Evolutionary conservation across 352 stramenopile species (phyloP), one percentile per base, ranked within the genome.

Genomic region (Phytophthora sansomeana): DNA sequence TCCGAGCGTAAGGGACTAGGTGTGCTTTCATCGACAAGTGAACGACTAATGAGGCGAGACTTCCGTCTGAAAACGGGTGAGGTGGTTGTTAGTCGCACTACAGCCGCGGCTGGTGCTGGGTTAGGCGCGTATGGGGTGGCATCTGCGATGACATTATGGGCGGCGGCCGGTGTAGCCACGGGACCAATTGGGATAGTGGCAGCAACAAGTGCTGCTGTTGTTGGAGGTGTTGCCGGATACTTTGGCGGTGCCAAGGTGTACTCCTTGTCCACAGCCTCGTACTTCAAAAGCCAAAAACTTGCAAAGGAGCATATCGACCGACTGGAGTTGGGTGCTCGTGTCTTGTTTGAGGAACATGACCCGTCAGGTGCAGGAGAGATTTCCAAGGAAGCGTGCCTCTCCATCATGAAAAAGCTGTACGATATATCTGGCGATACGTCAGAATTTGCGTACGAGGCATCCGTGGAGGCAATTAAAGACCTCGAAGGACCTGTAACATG

Each of bases 281-380:
- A 96, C 33, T 96, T 96, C 35, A 80, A 80, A 33, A 90, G 69
- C 33, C 84, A 93, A 35, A 78, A 82, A 47, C 77, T 88, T 29
- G 85, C 87, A 13, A 92, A 80, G 36, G 87, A 93, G 43, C 84
- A 96, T 46, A 94, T 96, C 41, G 85, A 96, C 47, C 74, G 84
- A 3, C 58, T 96, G 6, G 85, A 94, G 48, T 58, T 94, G 14
- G 87, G 87, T 10, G 85, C 87, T 13, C 81, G 87, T 13, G 85
- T 96, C n/a, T 68, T 96, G 44, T 96, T 96, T 38, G 89, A 90
- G 58, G 86, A 96, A 63, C 87, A 90, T 61, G 87, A 96, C 41
- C 79, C 75, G 0, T 58, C 54, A 14, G 83, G 74, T 11, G 75
- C 67, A 1, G 87, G 87, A 2, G 59, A 81, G 38, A 93, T 96